Percentiles rank a stretch among this genome's conserved stretches.
These are phyloP conservation scores for Calonectria montana DNA, from an alignment of 2,329 filamentous ascomycete genomes.

Conservation along the genomic window DNA sequence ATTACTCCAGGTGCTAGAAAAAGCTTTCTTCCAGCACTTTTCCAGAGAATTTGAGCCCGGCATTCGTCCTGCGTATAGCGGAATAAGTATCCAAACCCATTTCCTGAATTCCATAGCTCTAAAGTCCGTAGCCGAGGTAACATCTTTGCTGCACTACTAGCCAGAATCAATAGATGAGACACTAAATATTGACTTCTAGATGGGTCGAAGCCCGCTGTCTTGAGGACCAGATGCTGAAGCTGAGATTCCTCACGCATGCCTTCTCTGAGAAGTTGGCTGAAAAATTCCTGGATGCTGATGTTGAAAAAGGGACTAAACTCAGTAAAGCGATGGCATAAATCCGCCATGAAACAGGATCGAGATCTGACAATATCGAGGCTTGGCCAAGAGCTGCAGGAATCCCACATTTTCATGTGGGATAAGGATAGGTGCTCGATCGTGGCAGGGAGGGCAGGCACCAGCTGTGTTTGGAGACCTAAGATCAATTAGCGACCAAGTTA, in stretches of 20 bases:
- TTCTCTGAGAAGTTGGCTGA: not conserved
- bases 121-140: not conserved
- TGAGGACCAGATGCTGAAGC: not conserved
- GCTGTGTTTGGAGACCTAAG: not conserved
- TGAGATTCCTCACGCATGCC: not conserved
- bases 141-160: not conserved
- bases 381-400: too few relatives aligned
- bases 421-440: not conserved
- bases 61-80: not conserved
- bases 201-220: not conserved
- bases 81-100: not conserved
- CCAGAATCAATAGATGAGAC: not conserved
- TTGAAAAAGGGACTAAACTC: constrained; percentile 7
- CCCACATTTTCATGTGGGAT: constrained; percentile 4
- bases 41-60: not conserved
- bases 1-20: not conserved
- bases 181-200: rapidly evolving
- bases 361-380: too few relatives aligned
- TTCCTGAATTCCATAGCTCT: not conserved
- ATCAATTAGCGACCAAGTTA: too few relatives aligned
- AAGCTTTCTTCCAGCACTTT: not conserved
- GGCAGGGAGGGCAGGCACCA: constrained; percentile 15
- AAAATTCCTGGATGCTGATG: not conserved
- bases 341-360: not conserved
- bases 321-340: not conserved